Evolutionary conservation across 2,329 filamentous ascomycete species (phyloP).

Genomic region (Colletotrichum somersetense): DNA sequence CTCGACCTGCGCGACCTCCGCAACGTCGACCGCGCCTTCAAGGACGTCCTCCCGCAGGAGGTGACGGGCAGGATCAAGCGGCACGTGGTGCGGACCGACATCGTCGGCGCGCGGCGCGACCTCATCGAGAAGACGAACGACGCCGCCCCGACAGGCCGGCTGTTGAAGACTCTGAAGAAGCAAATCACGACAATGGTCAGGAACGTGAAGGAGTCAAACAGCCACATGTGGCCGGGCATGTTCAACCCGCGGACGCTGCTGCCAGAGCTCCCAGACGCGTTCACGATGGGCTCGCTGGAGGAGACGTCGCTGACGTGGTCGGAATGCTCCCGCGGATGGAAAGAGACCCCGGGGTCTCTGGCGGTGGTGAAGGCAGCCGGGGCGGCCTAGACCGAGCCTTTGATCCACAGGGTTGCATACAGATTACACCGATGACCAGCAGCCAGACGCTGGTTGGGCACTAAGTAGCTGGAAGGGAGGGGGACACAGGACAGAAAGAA

Average conservation of each 20-base stretch:
- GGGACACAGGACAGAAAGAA: neutral
- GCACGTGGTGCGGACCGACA: conserved; percentile 1
- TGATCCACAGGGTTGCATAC: conserved; percentile 3
- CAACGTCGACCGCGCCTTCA: conserved; percentile 9
- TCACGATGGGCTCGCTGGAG: neutral
- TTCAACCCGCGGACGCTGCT: neutral
- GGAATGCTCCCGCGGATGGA: conserved; percentile 3
- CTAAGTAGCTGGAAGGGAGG: neutral
- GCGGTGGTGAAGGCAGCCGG: conserved; percentile 6
- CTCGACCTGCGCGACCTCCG: conserved; percentile 46
- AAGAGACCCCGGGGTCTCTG: conserved; percentile 3
- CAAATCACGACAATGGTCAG: conserved; percentile 6
- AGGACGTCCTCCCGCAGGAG: neutral
- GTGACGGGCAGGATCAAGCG: conserved; percentile 9
- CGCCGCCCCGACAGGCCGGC: neutral
- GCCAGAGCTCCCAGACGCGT: neutral
- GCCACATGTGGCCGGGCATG: conserved; percentile 1
- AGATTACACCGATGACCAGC: neutral
- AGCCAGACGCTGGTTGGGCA: neutral
- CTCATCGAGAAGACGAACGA: conserved; percentile 1
- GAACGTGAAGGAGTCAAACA: neutral
- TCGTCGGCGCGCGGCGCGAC: conserved; percentile 2
- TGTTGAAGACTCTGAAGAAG: neutral
- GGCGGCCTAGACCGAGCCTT: neutral
- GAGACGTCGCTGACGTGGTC: neutral